Percentiles rank a stretch among this genome's conserved stretches.
Conservation (phyloP, 345 rosid genomes). For the Nasturtium officinale region DNA sequence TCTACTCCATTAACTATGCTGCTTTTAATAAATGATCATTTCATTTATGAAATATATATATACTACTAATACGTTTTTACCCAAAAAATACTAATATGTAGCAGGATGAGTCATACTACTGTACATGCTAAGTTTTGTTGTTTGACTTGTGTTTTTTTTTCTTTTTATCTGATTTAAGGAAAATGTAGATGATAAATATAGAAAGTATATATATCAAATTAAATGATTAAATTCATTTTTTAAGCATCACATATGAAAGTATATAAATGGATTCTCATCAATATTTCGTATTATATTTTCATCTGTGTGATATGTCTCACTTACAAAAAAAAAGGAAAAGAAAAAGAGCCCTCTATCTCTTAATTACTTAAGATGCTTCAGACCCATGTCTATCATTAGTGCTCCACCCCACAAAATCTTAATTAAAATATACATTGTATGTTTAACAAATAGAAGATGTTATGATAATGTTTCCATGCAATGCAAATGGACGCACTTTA, state of each 20-base stretch:
- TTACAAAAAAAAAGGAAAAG: not conserved
- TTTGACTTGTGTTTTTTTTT: no score
- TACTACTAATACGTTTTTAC: no score
- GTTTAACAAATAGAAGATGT: slow-evolving; percentile 27
- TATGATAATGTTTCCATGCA: slow-evolving; percentile 49
- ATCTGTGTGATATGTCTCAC: slow-evolving; percentile 20
- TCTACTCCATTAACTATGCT: not conserved
- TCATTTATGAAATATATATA: no score
- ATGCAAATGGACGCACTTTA: slow-evolving; percentile 48
- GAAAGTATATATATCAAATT: not conserved
- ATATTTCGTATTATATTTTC: not conserved
- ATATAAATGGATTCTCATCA: not conserved
- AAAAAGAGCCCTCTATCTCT: slow-evolving; percentile 21
- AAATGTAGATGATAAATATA: not conserved
- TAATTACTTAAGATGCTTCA: slow-evolving; percentile 13
- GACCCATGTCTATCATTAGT: slow-evolving; percentile 37
- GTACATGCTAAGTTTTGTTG: not conserved
- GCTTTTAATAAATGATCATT: not conserved
- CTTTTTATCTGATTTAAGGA: not conserved
- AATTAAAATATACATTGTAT: slow-evolving; percentile 15
- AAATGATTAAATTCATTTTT: not conserved
- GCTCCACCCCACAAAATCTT: slow-evolving; percentile 48
- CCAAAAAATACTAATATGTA: no score
- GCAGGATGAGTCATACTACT: not conserved
- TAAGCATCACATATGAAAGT: slow-evolving; percentile 17